A percentile compares a stretch with the other conserved stretches of the same genome.
phyloP scores from a whole-genome alignment of 2,329 filamentous ascomycete species.

The Coniella lustricola region DNA sequence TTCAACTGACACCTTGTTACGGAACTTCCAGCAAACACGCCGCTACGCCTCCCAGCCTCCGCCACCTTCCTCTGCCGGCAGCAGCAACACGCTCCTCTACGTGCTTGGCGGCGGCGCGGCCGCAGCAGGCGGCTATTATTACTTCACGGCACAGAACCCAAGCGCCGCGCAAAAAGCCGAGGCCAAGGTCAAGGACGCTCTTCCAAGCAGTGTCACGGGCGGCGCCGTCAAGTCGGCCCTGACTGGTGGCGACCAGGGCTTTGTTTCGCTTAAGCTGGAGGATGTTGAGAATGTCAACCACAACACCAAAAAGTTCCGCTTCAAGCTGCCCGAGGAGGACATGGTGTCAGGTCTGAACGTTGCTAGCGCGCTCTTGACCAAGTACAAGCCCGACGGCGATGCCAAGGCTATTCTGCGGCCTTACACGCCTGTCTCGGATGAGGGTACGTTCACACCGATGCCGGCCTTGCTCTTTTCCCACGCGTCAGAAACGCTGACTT shows the following conservation, averaged over 20 bases:
- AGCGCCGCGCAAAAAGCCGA: constrained; percentile 50
- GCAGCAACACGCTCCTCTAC: constrained; percentile 54
- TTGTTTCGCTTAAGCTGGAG: constrained; percentile 72
- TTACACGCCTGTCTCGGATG: constrained; percentile 87
- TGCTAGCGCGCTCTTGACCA: constrained; percentile 84
- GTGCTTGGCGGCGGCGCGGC: constrained; percentile 51
- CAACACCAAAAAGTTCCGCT: constrained; percentile 91
- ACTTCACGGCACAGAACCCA: constrained; percentile 35
- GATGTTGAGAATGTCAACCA: constrained; percentile 76
- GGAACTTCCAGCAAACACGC: constrained; percentile 36
- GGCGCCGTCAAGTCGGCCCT: constrained; percentile 47
- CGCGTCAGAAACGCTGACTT: too few species aligned
- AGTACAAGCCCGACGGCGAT: constrained; percentile 76
- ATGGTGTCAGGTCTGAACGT: constrained; percentile 75
- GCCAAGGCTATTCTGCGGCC: constrained; percentile 85
- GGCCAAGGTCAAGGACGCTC: constrained; percentile 36
- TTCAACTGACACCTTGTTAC: constrained; percentile 14
- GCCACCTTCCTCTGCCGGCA: constrained; percentile 40
- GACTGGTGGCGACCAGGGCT: constrained; percentile 84
- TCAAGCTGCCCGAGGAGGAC: constrained; percentile 77
- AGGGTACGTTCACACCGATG: constrained; percentile 48
- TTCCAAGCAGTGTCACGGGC: constrained; percentile 18
- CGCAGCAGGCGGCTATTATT: constrained; percentile 53
- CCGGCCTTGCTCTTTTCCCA: neutral
- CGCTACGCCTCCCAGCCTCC: constrained; percentile 62